Conservation (phyloP, 495 filamentous ascomycete genomes). For the Pseudomonodictys pantanalensis region DNA sequence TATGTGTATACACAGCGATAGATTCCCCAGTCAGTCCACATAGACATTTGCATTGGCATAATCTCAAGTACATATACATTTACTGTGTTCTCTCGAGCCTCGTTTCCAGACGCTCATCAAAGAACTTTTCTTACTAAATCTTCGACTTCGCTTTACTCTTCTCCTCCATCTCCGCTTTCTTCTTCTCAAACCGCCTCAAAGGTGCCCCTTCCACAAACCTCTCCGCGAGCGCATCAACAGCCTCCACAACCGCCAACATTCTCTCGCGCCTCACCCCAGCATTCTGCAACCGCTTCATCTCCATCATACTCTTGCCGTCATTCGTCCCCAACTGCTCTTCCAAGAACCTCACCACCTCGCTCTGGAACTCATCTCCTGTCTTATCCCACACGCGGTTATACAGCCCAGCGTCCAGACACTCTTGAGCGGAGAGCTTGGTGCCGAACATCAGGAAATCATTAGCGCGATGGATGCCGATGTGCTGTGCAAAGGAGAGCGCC, state of each 20-base stretch:
- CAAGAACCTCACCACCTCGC: slow-evolving; percentile 32
- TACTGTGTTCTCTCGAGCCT: no score
- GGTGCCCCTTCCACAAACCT: slow-evolving; percentile 41
- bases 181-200: slow-evolving; percentile 36
- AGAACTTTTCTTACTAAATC: no score
- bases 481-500: slow-evolving; percentile 37
- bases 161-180: slow-evolving; percentile 32
- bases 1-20: neutral
- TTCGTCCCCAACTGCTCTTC: slow-evolving; percentile 34
- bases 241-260: slow-evolving; percentile 36
- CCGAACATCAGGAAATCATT: slow-evolving; percentile 44
- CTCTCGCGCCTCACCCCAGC: slow-evolving; percentile 32
- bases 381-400: slow-evolving; percentile 35
- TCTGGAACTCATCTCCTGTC: slow-evolving; percentile 29
- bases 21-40: slow-evolving; percentile 8
- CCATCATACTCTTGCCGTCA: slow-evolving; percentile 43
- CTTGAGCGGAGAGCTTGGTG: slow-evolving; percentile 32
- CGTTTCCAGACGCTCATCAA: no score
- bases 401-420: slow-evolving; percentile 30
- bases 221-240: slow-evolving; percentile 40
- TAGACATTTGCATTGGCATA: no score
- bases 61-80: no score
- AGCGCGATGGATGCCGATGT: slow-evolving; percentile 38
- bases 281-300: slow-evolving; percentile 43
- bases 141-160: slow-evolving; percentile 29